Conservation (phyloP, 1,284 basidiomycete genomes). For the Cerrena zonata region DNA sequence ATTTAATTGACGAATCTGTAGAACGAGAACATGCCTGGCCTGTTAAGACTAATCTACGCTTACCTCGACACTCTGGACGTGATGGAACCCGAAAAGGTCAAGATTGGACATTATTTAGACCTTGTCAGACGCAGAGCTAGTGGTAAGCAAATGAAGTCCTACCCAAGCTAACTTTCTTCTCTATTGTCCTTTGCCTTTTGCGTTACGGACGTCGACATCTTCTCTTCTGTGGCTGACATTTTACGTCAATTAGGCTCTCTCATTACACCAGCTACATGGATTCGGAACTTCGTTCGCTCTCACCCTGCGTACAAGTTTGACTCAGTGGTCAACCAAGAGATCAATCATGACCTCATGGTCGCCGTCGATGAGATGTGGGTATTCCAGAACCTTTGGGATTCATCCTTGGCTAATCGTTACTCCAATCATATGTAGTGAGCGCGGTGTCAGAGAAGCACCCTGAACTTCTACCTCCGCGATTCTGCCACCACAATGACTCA, state of each 20-base stretch:
- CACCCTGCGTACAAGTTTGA: constrained; percentile 90
- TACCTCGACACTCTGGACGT: constrained; percentile 89
- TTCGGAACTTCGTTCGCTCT: constrained; percentile 81
- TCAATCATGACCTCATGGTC: constrained; percentile 90
- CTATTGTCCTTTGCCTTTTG: neutral
- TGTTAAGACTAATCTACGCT: constrained; percentile 78
- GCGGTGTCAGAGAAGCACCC: constrained; percentile 10
- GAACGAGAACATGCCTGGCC: constrained; percentile 62
- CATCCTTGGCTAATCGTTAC: neutral
- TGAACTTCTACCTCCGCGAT: constrained; percentile 10
- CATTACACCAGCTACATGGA: constrained; percentile 90
- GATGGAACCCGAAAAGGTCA: constrained; percentile 53
- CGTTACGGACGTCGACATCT: no score
- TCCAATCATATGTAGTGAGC: constrained; percentile 8
- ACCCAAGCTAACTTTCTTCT: neutral
- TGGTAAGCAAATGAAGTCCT: constrained; percentile 44
- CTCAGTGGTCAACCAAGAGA: constrained; percentile 83
- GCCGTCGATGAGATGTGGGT: constrained; percentile 89
- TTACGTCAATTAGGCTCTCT: constrained; percentile 54
- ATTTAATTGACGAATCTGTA: neutral
- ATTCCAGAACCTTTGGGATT: neutral
- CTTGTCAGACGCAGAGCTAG: constrained; percentile 75
- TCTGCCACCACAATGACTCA: neutral
- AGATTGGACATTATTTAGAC: constrained; percentile 76
- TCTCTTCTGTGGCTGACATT: neutral